Percentiles rank a stretch among this genome's conserved stretches.
Evolutionary conservation across 208 protist genomes (phyloP).

Genomic region (Leishmania mexicana): DNA sequence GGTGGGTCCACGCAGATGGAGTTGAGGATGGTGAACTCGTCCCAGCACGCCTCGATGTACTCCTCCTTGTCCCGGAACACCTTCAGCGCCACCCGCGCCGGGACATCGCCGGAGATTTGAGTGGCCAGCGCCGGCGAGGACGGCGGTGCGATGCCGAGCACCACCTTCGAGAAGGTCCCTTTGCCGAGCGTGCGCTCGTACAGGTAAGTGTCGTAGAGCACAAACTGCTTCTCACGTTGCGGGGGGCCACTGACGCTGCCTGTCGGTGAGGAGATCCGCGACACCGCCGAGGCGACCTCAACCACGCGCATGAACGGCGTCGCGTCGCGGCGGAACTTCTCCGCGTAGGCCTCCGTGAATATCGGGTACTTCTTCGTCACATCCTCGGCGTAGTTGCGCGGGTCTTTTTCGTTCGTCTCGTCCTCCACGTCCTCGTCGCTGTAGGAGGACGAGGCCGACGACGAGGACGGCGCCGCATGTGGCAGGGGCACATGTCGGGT

Average conservation of each 20-base stretch:
- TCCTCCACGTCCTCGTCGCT: slow-evolving; percentile 33
- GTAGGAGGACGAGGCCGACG: slow-evolving; percentile 20
- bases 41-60: slow-evolving; percentile 76
- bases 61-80: slow-evolving; percentile 73
- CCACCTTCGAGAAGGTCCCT: slow-evolving; percentile 86
- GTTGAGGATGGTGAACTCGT: slow-evolving; percentile 67
- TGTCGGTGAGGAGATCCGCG: background rate
- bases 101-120: slow-evolving; percentile 24
- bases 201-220: slow-evolving; percentile 75
- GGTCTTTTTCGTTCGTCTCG: slow-evolving; percentile 32
- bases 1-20: slow-evolving; percentile 28
- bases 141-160: slow-evolving; percentile 39
- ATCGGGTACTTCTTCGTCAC: slow-evolving; percentile 58
- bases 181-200: slow-evolving; percentile 67
- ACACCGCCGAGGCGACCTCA: slow-evolving; percentile 6
- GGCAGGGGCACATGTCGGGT: slow-evolving; percentile 19
- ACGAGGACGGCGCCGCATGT: slow-evolving; percentile 11
- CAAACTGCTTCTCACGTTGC: slow-evolving; percentile 29
- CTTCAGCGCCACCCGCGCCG: slow-evolving; percentile 63
- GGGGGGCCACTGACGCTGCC: background rate
- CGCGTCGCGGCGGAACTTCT: slow-evolving; percentile 37
- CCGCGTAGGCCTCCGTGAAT: slow-evolving; percentile 64
- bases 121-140: slow-evolving; percentile 14
- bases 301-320: slow-evolving; percentile 56
- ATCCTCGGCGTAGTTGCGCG: slow-evolving; percentile 41